These are phyloP conservation scores for Bathelium albidoporum DNA, from an alignment of 495 filamentous ascomycete genomes.

Conservation along the genomic window DNA sequence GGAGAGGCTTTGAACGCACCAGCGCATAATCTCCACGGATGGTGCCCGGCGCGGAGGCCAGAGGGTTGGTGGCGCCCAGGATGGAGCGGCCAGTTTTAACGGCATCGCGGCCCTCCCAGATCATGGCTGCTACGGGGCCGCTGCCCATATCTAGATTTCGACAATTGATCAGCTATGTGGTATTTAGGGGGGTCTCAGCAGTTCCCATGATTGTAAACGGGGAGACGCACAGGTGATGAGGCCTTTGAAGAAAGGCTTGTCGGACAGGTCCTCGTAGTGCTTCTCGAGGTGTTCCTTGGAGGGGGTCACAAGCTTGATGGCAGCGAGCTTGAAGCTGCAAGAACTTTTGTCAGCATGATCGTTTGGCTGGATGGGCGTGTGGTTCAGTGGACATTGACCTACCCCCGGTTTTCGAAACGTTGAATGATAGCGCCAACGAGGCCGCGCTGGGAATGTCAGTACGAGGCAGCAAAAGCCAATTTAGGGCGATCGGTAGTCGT, in stretches of 20 bases:
- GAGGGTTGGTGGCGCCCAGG: constrained; percentile 96
- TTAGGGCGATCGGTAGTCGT: no score
- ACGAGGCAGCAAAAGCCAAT: constrained; percentile 1
- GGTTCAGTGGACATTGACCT: constrained; percentile 24
- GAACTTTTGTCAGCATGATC: constrained; percentile 13
- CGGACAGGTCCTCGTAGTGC: constrained; percentile 88
- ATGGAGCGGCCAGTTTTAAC: constrained; percentile 96
- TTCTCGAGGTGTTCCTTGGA: constrained; percentile 89
- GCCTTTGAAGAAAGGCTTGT: constrained; percentile 93
- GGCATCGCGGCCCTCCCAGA: constrained; percentile 95
- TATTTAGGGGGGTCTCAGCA: background rate
- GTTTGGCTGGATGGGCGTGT: background rate
- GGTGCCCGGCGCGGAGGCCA: constrained; percentile 85
- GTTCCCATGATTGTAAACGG: background rate
- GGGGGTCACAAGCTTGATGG: constrained; percentile 86
- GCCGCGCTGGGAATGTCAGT: constrained; percentile 59
- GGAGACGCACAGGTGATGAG: constrained; percentile 63
- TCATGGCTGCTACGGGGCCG: constrained; percentile 96
- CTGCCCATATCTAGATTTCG: constrained; percentile 72
- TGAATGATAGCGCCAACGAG: constrained; percentile 92
- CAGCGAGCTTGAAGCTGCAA: constrained; percentile 84
- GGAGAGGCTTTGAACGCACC: constrained; percentile 18
- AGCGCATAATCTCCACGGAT: constrained; percentile 75
- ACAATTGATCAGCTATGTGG: constrained; percentile 1
- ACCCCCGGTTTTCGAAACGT: constrained; percentile 93